Conservation (phyloP, 495 filamentous ascomycete genomes). For the Copromyces sp. region DNA sequence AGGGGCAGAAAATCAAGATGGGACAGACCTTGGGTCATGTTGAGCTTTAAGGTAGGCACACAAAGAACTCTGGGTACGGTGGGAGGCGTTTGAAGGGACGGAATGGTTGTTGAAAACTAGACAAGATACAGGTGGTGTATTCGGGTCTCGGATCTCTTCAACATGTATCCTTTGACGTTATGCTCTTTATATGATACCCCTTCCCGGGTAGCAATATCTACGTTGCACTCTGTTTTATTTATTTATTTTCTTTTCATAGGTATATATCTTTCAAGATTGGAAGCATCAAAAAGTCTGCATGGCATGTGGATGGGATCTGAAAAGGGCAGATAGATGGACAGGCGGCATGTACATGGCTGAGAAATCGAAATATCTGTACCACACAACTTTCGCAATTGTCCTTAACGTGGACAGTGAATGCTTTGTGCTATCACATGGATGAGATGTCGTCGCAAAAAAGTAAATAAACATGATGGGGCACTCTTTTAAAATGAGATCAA, state of each 20-base stretch:
- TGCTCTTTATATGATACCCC: neutral
- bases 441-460: neutral
- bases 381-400: neutral
- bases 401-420: neutral
- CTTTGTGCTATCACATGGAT: neutral
- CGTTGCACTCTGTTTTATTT: neutral
- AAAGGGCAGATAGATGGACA: neutral
- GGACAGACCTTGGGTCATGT: slow-evolving; percentile 71
- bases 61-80: neutral
- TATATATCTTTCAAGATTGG: neutral
- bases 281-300: neutral
- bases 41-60: slow-evolving; percentile 9
- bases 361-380: neutral
- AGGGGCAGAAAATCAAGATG: slow-evolving; percentile 80
- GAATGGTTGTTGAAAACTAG: neutral
- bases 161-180: neutral
- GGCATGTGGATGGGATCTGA: neutral
- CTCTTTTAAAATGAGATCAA: neutral
- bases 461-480: neutral
- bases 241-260: neutral
- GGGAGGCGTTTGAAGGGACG: neutral
- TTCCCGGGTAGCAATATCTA: neutral
- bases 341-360: neutral
- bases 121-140: neutral
- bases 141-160: neutral